phyloP scores from a whole-genome alignment of 768 basidiomycete species.

The Termitomyces heimii region DNA sequence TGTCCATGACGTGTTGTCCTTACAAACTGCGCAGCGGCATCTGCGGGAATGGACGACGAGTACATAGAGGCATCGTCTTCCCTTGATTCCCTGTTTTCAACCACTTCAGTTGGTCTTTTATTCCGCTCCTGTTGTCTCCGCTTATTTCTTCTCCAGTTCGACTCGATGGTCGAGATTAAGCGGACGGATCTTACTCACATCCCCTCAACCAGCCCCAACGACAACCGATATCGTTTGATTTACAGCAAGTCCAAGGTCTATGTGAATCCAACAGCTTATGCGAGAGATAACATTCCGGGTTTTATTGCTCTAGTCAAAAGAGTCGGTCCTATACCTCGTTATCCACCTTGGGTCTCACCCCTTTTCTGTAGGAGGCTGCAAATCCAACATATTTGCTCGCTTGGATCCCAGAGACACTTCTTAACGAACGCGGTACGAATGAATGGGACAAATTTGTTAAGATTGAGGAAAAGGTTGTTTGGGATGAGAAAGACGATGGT shows the following conservation, averaged over 20 bases:
- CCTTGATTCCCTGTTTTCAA: constrained; percentile 41
- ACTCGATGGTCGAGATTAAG: constrained; percentile 77
- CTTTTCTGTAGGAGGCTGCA: constrained; percentile 50
- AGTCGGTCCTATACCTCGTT: constrained; percentile 35
- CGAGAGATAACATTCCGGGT: constrained; percentile 90
- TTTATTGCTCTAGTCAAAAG: constrained; percentile 90
- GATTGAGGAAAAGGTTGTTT: constrained; percentile 61
- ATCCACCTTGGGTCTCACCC: not conserved
- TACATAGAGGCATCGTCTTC: constrained; percentile 23
- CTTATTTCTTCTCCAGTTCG: constrained; percentile 26
- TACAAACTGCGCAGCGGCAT: constrained; percentile 9
- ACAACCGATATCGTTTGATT: constrained; percentile 68
- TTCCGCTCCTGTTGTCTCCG: not conserved
- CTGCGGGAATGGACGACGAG: constrained; percentile 16
- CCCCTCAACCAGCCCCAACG: constrained; percentile 27
- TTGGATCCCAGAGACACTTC: constrained; percentile 87
- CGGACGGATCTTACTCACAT: constrained; percentile 26
- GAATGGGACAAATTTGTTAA: constrained; percentile 91
- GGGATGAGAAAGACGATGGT: constrained; percentile 74
- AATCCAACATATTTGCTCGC: constrained; percentile 79
- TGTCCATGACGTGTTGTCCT: constrained; percentile 6
- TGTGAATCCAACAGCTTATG: constrained; percentile 89
- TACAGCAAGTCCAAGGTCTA: constrained; percentile 95
- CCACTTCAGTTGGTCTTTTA: constrained; percentile 35
- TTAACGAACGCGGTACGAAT: constrained; percentile 73